Evolutionary conservation across 176 grass and related monocot species (phyloP), one percentile per base, ranked within the genome.

Genomic region (Thalia dealbata): DNA sequence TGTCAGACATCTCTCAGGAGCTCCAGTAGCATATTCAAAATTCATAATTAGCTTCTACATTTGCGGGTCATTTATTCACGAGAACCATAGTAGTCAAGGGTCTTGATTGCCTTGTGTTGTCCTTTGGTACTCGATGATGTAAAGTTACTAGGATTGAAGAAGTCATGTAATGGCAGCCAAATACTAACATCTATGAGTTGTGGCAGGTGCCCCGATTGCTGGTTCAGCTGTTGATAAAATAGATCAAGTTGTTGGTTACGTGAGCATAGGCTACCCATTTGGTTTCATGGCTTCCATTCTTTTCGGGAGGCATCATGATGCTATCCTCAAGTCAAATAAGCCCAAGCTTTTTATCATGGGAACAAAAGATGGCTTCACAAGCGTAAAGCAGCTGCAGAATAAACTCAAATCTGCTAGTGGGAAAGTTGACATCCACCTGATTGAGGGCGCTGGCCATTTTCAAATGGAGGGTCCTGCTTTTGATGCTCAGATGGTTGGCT

Each of bases 401-500:
- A 91, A 93, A 67, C 87, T 99, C 21, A 93, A 88, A 41, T 77
- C 83, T 71, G 82, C 89, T 10, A 78, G 78, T 66, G 95, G 95
- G 42, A 77, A 35, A 81, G 84, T 78, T 64, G 90, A 93, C 73
- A 93, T 90, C 52, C 83, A 91, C 71, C 76, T 99, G 71, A 86
- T 99, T 21, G 95, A 99, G 80, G 90, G 95, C 70, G 88, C 82
- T 6, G 85, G 85, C 8, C 90, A 93, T 79, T 93, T 99, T 67
- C 90, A 99, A 64, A 93, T 99, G 95, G 95, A 93, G 72, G 95
- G 87, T 1, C 87, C 95, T 74, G 87, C 85, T 74, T 99, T 90
- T 66, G 95, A 99, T 91, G 78, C 81, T 56, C 76, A 88, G 72
- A 88, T 93, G 95, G 83, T 93, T 27, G 79, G 82, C 50, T 71